Conservation (phyloP, 2,329 filamentous ascomycete genomes). For the Alternaria ethzedia region DNA sequence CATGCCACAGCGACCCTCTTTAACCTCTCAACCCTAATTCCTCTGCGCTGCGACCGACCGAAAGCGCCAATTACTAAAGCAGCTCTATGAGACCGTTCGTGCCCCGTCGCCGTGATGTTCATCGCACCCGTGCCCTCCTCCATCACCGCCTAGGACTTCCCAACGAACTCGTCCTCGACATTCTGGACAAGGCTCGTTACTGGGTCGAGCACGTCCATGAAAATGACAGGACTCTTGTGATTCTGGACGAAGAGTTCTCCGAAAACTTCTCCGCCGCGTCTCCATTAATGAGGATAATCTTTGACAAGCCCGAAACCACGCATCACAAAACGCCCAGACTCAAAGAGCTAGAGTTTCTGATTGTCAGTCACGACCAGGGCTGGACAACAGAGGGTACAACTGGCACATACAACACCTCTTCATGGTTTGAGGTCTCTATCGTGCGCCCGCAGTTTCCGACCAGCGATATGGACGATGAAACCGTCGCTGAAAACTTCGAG, state of each 20-base stretch:
- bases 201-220: conserved; percentile 7
- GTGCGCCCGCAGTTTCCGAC: background rate
- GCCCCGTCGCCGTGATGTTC: background rate
- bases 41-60: conserved; percentile 10
- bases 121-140: conserved; percentile 9
- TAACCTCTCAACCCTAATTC: conserved; percentile 11
- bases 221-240: background rate
- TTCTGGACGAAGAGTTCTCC: conserved; percentile 11
- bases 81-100: background rate
- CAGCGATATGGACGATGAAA: background rate
- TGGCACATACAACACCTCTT: conserved; percentile 25
- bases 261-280: conserved; percentile 9
- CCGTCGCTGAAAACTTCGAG: background rate
- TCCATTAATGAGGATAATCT: conserved; percentile 8
- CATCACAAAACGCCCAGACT: conserved; percentile 6
- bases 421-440: conserved; percentile 30
- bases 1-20: conserved; percentile 9
- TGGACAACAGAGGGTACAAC: conserved; percentile 21
- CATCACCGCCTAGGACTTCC: conserved; percentile 14
- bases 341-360: conserved; percentile 21
- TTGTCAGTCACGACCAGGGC: conserved; percentile 31
- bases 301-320: background rate
- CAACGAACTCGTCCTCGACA: conserved; percentile 20
- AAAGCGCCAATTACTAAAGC: background rate
- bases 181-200: conserved; percentile 25